Percentiles rank a stretch among this genome's conserved stretches.
Conservation (phyloP, 257 asterid genomes). For the Anisodus acutangulus region DNA sequence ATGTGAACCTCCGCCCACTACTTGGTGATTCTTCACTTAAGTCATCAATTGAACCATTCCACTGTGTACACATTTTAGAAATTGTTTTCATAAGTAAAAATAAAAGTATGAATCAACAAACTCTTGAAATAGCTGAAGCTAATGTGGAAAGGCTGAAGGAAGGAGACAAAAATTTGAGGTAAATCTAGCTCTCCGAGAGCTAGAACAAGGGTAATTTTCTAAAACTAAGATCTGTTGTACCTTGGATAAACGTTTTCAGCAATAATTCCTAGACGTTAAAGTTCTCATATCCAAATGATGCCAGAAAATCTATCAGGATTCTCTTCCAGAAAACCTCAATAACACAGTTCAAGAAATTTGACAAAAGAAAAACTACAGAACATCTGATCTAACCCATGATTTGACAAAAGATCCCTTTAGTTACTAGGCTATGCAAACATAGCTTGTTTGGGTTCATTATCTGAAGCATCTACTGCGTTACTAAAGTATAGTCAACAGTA, state of each 20-base stretch:
- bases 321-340: not conserved
- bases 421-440: not conserved
- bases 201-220: too few relatives aligned
- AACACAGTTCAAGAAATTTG: not conserved
- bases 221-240: not conserved
- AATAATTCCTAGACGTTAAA: not conserved
- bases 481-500: not conserved
- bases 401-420: not conserved
- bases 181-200: too few relatives aligned
- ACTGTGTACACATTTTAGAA: slow-evolving; percentile 53
- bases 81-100: not conserved
- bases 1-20: slow-evolving; percentile 34
- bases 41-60: slow-evolving; percentile 63
- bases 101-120: too few relatives aligned
- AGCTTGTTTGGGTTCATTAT: not conserved
- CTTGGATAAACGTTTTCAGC: not conserved
- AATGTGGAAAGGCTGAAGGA: too few relatives aligned
- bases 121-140: too few relatives aligned
- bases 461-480: not conserved
- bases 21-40: slow-evolving; percentile 41
- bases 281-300: not conserved
- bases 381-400: not conserved
- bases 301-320: not conserved
- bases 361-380: not conserved
- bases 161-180: too few relatives aligned